Evolutionary conservation across 768 basidiomycete species (phyloP).

Genomic region (Lactifluus volemus): DNA sequence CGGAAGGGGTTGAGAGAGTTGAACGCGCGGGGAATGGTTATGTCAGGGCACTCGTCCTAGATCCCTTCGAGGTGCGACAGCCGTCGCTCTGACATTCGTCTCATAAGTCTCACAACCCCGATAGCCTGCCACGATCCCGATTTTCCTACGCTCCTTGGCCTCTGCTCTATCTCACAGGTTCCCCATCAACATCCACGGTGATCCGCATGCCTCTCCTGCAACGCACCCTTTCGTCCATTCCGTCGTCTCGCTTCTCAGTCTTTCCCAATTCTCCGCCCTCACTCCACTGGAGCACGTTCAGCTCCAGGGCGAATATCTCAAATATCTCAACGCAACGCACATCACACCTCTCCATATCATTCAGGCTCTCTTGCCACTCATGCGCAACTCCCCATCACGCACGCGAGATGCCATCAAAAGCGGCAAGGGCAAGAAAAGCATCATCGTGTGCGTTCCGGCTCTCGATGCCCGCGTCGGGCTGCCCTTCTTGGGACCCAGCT

Average conservation of each 20-base stretch:
- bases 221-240: conserved; percentile 67
- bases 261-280: conserved; percentile 32
- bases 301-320: conserved; percentile 52
- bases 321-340: conserved; percentile 67
- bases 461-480: conserved; percentile 64
- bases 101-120: background rate
- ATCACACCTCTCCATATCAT: conserved; percentile 69
- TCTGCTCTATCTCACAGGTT: conserved; percentile 77
- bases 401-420: conserved; percentile 45
- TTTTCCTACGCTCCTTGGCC: conserved; percentile 73
- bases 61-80: conserved; percentile 59
- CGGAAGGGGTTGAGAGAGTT: conserved; percentile 53
- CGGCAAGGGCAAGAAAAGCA: conserved; percentile 31
- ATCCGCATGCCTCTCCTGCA: conserved; percentile 64
- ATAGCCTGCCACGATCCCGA: conserved; percentile 61
- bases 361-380: conserved; percentile 66
- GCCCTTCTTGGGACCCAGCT: conserved; percentile 53
- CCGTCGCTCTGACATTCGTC: background rate
- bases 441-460: conserved; percentile 70
- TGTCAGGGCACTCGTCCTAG: conserved; percentile 72
- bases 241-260: conserved; percentile 65
- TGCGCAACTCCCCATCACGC: conserved; percentile 57
- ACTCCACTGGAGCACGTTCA: conserved; percentile 68
- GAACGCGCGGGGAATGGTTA: conserved; percentile 66
- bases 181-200: conserved; percentile 69